Base-by-base conservation (phyloP, 352 stramenopile genomes). In the Phytopythium oedochilum region DNA sequence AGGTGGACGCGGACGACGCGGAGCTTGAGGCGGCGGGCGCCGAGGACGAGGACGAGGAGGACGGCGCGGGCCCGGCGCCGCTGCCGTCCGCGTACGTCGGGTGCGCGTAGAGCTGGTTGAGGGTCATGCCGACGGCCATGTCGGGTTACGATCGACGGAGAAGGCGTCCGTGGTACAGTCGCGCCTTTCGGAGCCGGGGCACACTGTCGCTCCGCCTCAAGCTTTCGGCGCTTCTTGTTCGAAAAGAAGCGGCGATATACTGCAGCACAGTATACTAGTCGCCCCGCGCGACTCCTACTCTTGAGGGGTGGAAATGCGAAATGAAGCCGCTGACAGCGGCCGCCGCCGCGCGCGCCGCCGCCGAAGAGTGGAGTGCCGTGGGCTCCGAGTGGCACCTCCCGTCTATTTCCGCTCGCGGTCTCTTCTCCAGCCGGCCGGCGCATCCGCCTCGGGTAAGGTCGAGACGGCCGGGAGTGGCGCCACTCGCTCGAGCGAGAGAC, bases 51-150 rank as follows among this genome's bases (percentile, higher is more conserved):
- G 48, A 42, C 9, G 47, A 31, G 0, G 48, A 45, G 11, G 48
- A 45, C 1, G 48, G 32, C 20, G 31, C 48, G 26, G 49, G 31
- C 29, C 44, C 44, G n/a, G 61, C 38, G 17, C 32, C 52, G 50
- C 38, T 38, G 50, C 44, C 48, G 38, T 50, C 55, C 35, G 42
- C 63, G 50, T 72, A 65, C 23, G 70, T 54, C 39, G 69, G 60
- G 36, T 69, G 72, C 14, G 76, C 69, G 61, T 90, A 88, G 53
- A 88, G 70, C 53, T 90, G 79, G 51, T 87, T 80, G 36, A 90
- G 70, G 22, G 79, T 88, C 79, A 88, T 90, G 31, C 80, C 75
- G 40, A 75, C 70, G 32, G 75, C 72, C 74, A 85, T 85, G 28
- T 43, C 15, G 17, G 43, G 23, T n/a, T 35, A 51, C 29, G 45